Conservation (phyloP, 1,139 yeast genomes). For the Yarrowia galli region DNA sequence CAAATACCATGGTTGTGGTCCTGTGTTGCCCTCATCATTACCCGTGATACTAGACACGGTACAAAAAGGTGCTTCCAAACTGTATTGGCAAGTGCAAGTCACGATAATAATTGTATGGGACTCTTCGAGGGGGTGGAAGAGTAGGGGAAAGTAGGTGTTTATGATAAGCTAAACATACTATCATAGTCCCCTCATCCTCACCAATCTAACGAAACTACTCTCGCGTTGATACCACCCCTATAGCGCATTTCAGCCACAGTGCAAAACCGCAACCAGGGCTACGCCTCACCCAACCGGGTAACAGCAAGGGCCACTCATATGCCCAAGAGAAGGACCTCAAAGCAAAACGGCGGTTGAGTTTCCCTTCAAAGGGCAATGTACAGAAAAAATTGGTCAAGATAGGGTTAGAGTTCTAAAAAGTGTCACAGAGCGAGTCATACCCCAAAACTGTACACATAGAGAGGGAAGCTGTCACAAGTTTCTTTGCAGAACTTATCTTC, state of each 20-base stretch:
- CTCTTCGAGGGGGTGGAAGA: background rate
- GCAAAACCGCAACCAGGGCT: background rate
- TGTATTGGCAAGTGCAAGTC: slow-evolving; percentile 21
- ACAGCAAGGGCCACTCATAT: slow-evolving; percentile 27
- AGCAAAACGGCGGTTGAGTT: background rate
- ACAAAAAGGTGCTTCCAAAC: slow-evolving; percentile 18
- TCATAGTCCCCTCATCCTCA: background rate
- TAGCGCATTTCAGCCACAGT: background rate
- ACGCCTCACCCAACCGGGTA: slow-evolving; percentile 5
- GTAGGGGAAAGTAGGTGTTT: background rate
- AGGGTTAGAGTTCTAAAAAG: slow-evolving; percentile 20
- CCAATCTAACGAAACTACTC: background rate
- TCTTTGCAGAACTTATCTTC: slow-evolving; percentile 2
- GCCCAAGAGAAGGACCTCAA: background rate
- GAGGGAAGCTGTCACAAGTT: slow-evolving; percentile 4
- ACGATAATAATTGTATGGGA: slow-evolving; percentile 9
- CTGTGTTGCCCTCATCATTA: too few species aligned
- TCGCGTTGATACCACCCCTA: background rate
- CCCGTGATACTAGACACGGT: background rate
- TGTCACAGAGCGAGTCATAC: slow-evolving; percentile 29
- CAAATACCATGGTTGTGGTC: too few species aligned
- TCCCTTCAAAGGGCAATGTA: background rate
- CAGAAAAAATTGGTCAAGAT: slow-evolving; percentile 1
- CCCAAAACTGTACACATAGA: background rate
- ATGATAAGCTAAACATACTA: background rate